phyloP scores from a whole-genome alignment of 805 yeast species.

The Candida ficus region DNA sequence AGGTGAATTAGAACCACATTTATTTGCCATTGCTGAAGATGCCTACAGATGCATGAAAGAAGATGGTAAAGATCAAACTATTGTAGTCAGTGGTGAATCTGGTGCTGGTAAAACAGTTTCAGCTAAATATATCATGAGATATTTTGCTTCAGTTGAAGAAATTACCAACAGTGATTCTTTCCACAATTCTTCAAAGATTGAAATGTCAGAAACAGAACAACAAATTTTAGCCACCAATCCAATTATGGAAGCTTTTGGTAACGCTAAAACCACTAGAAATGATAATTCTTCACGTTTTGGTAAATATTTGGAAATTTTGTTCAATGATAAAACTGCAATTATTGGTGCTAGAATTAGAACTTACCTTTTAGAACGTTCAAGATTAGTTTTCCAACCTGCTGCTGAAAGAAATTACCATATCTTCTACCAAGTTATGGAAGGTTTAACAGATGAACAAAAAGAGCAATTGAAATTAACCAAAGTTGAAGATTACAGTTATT shows the following conservation, averaged over 20 bases:
- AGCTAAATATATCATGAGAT: slow-evolving; percentile 96
- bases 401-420: slow-evolving; percentile 94
- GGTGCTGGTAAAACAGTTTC: slow-evolving; percentile 99
- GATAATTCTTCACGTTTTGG: slow-evolving; percentile 98
- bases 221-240: slow-evolving; percentile 96
- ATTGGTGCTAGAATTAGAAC: slow-evolving; percentile 95
- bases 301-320: slow-evolving; percentile 87
- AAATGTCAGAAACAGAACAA: slow-evolving; percentile 87
- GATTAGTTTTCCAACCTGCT: slow-evolving; percentile 88
- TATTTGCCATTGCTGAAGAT: slow-evolving; percentile 96
- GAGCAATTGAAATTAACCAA: slow-evolving; percentile 52
- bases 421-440: slow-evolving; percentile 83
- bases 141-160: slow-evolving; percentile 89
- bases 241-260: slow-evolving; percentile 96
- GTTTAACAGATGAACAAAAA: slow-evolving; percentile 52
- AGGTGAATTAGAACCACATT: slow-evolving; percentile 95
- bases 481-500: slow-evolving; percentile 69
- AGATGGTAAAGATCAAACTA: slow-evolving; percentile 83
- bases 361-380: slow-evolving; percentile 85
- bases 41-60: slow-evolving; percentile 93
- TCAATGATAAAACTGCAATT: slow-evolving; percentile 68
- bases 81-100: slow-evolving; percentile 95
- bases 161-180: slow-evolving; percentile 27
- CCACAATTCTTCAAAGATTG: slow-evolving; percentile 41
- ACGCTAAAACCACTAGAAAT: slow-evolving; percentile 95